Evolutionary conservation across 2,329 filamentous ascomycete species (phyloP).

Genomic region (Didymella pinodella): DNA sequence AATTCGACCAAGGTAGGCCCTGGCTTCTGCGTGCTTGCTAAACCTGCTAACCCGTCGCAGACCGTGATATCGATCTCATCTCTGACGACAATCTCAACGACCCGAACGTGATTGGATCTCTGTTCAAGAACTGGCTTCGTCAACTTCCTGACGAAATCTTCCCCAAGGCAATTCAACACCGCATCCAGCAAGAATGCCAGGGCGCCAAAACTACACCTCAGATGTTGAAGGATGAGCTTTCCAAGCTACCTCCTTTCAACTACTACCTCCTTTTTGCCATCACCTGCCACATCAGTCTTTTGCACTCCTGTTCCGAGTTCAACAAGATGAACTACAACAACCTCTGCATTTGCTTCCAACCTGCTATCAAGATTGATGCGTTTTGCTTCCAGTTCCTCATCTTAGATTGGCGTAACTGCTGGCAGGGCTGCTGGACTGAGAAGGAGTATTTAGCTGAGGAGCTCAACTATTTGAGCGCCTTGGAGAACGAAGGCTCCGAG

Average conservation of each 20-base stretch:
- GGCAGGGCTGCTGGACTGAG: slow-evolving; percentile 95
- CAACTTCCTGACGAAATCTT: slow-evolving; percentile 95
- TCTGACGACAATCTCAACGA: slow-evolving; percentile 88
- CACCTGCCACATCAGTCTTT: slow-evolving; percentile 90
- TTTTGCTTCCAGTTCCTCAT: slow-evolving; percentile 97
- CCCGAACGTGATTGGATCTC: slow-evolving; percentile 93
- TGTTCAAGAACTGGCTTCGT: slow-evolving; percentile 95
- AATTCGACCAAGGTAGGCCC: slow-evolving; percentile 81
- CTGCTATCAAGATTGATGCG: slow-evolving; percentile 93
- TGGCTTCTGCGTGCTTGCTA: not conserved
- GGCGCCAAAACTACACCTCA: slow-evolving; percentile 83
- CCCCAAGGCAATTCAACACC: slow-evolving; percentile 81
- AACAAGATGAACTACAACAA: slow-evolving; percentile 99
- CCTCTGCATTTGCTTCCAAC: slow-evolving; percentile 95
- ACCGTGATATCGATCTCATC: slow-evolving; percentile 89
- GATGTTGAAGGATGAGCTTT: slow-evolving; percentile 87
- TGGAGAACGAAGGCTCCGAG: slow-evolving; percentile 26
- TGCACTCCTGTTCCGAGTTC: slow-evolving; percentile 89
- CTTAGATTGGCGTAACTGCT: slow-evolving; percentile 94
- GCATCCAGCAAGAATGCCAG: slow-evolving; percentile 79
- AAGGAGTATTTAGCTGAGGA: slow-evolving; percentile 65
- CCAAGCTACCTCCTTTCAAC: slow-evolving; percentile 93
- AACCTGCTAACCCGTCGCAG: slow-evolving; percentile 54
- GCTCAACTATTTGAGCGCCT: slow-evolving; percentile 40
- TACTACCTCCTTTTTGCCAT: slow-evolving; percentile 98